Percentiles rank a stretch among this genome's conserved stretches.
Conservation (phyloP, 352 stramenopile species). For the Phytophthora pseudosyringae region DNA sequence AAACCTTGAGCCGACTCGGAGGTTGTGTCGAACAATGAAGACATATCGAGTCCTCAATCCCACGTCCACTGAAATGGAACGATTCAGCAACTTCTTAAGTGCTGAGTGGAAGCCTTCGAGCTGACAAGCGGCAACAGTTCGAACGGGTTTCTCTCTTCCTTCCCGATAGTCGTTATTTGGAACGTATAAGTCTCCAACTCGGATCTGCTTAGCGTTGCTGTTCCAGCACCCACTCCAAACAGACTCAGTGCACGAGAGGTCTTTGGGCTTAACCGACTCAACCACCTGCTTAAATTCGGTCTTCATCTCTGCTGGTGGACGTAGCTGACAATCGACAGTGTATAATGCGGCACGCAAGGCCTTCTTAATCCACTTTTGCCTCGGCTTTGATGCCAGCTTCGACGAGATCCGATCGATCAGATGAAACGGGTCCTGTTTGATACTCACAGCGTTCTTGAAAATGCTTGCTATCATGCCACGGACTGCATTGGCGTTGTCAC, state of each 20-base stretch:
- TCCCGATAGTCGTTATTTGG: not conserved
- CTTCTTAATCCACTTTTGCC: constrained; percentile 4
- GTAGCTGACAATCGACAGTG: not conserved
- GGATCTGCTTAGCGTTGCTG: constrained; percentile 3
- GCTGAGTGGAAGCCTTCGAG: not conserved
- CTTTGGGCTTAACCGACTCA: not conserved
- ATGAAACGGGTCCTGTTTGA: constrained; percentile 3
- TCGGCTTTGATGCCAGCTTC: not conserved
- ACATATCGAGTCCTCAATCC: not conserved
- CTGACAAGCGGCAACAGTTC: not conserved
- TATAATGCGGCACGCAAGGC: not conserved
- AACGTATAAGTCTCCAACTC: constrained; percentile 1
- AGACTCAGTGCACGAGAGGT: not conserved
- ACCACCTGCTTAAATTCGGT: not conserved
- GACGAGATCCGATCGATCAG: not conserved
- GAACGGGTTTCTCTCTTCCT: not conserved
- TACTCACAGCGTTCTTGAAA: not conserved
- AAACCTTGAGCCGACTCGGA: not conserved
- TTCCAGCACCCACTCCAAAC: not conserved
- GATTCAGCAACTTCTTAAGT: not conserved
- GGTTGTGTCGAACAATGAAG: too few species aligned
- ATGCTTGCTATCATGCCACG: not conserved
- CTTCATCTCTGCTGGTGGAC: not conserved
- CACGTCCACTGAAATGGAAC: not conserved
- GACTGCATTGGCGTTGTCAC: not conserved